Conservation (phyloP, 1,139 yeast genomes). For the Arxiozyma slooffiae region DNA sequence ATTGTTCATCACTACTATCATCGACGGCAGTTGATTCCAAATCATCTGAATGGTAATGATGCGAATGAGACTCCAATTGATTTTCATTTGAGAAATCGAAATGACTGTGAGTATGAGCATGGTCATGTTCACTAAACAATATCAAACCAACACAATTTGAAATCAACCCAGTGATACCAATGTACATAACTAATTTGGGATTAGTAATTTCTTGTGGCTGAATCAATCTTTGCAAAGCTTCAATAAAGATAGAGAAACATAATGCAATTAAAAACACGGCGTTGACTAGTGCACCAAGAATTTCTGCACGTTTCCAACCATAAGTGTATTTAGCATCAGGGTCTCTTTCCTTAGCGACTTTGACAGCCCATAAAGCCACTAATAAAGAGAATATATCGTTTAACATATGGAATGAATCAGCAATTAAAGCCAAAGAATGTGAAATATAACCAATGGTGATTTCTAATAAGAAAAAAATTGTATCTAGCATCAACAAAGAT, state of each 20-base stretch:
- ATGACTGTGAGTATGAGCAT: constrained; percentile 38
- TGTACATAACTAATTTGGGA: constrained; percentile 70
- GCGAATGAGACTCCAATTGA: not conserved
- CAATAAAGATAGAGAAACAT: constrained; percentile 84
- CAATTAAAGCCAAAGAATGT: constrained; percentile 84
- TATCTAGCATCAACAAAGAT: constrained; percentile 65
- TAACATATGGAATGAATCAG: constrained; percentile 96
- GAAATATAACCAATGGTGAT: constrained; percentile 80
- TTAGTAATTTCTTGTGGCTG: constrained; percentile 71
- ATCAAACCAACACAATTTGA: constrained; percentile 78
- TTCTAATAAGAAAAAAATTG: constrained; percentile 76
- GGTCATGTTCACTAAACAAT: constrained; percentile 66
- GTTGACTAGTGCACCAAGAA: constrained; percentile 83
- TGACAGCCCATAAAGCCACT: constrained; percentile 95
- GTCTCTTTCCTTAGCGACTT: constrained; percentile 69
- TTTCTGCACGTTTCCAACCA: constrained; percentile 96
- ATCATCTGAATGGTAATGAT: constrained; percentile 20
- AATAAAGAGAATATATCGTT: constrained; percentile 84
- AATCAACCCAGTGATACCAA: constrained; percentile 72
- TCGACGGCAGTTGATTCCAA: constrained; percentile 51
- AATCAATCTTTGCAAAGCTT: constrained; percentile 82
- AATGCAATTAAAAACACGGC: constrained; percentile 92
- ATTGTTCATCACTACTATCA: not conserved
- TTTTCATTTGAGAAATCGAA: constrained; percentile 29
- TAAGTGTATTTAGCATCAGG: constrained; percentile 87